Conservation (phyloP, 495 filamentous ascomycete species). For the Sordaria brevicollis region DNA sequence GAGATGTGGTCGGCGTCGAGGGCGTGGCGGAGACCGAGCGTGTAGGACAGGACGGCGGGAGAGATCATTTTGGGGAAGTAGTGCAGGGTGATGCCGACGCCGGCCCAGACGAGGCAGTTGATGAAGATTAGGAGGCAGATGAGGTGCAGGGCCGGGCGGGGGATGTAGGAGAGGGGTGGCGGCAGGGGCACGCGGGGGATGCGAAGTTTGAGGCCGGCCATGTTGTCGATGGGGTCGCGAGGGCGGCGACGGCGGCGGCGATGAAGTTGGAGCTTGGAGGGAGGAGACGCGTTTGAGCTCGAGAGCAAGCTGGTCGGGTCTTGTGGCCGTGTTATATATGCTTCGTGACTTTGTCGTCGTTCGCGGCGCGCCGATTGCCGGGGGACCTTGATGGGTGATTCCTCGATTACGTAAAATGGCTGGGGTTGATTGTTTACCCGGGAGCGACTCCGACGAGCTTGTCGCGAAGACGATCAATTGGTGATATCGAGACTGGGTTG, state of each 20-base stretch:
- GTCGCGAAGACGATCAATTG: background rate
- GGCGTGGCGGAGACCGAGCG: slow-evolving; percentile 84
- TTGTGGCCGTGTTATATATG: background rate
- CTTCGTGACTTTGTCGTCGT: background rate
- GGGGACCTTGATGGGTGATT: background rate
- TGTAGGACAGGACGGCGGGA: slow-evolving; percentile 76
- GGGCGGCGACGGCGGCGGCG: background rate
- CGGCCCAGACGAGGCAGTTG: slow-evolving; percentile 67
- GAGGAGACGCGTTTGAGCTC: background rate
- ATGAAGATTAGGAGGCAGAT: slow-evolving; percentile 53
- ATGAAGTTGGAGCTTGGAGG: no score
- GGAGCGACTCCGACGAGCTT: background rate
- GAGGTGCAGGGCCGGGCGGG: slow-evolving; percentile 54
- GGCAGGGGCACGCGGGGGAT: slow-evolving; percentile 5
- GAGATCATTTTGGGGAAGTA: slow-evolving; percentile 52
- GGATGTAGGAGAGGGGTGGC: slow-evolving; percentile 34
- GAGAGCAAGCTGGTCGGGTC: no score
- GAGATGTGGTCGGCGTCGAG: slow-evolving; percentile 96
- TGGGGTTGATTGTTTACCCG: background rate
- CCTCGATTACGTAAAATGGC: background rate
- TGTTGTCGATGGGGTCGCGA: background rate
- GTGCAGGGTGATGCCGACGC: slow-evolving; percentile 55
- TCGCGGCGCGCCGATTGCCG: background rate
- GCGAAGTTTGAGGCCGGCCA: background rate
- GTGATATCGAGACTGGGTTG: background rate